Percentiles rank a stretch among this genome's conserved stretches.
phyloP scores from a whole-genome alignment of 2,329 filamentous ascomycete genomes.

The Scedosporium boydii region DNA sequence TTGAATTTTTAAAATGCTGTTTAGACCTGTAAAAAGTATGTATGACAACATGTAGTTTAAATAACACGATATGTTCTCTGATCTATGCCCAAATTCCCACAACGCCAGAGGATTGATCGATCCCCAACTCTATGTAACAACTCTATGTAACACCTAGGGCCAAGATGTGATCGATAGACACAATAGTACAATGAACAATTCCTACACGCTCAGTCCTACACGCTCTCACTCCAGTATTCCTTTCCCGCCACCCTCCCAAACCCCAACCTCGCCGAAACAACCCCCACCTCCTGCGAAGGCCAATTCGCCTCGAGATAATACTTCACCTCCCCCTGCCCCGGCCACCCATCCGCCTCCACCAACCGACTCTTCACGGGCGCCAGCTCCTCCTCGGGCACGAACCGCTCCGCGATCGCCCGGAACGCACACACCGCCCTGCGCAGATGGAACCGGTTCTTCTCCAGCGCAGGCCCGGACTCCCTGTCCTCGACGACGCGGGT shows the following conservation, averaged over 20 bases:
- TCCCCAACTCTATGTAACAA: no score
- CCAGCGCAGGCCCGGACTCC: constrained; percentile 22
- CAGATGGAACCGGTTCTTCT: constrained; percentile 19
- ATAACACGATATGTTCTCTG: neutral
- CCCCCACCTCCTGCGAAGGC: neutral
- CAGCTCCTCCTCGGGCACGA: constrained; percentile 18
- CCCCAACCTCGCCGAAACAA: neutral
- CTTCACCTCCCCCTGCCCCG: constrained; percentile 24
- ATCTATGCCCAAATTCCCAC: neutral
- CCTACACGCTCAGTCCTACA: neutral
- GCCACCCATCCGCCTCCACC: constrained; percentile 24
- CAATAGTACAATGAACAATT: neutral
- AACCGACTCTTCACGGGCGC: constrained; percentile 16
- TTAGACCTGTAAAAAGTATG: neutral
- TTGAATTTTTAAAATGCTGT: no score
- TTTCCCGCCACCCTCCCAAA: neutral
- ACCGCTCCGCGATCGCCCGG: constrained; percentile 36
- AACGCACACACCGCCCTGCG: constrained; percentile 30
- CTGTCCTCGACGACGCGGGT: constrained; percentile 10
- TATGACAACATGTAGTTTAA: neutral
- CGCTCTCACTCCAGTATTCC: neutral
- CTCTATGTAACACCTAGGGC: no score
- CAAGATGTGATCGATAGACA: no score
- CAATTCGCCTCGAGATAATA: constrained; percentile 18
- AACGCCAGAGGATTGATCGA: neutral